Base-by-base conservation (phyloP, 1,284 basidiomycete species). In the Ustilago lituana region DNA sequence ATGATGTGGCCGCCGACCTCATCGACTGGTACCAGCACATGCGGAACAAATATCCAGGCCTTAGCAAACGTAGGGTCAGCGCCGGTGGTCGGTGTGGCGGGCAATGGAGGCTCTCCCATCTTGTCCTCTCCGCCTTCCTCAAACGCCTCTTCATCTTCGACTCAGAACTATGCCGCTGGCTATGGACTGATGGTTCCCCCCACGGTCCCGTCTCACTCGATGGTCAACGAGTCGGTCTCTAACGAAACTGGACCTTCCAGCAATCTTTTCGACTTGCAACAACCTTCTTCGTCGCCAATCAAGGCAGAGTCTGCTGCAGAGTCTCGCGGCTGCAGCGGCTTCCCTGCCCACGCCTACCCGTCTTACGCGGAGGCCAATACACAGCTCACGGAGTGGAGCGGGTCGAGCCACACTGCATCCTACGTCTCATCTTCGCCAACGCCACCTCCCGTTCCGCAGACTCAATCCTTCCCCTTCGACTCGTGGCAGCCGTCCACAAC, bases 101-200 rank as follows among this genome's bases (percentile, higher is more conserved):
- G 29, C 32, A 53, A 38, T 29, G 22, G 23, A 10, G 47, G 47
- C 36, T 62, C 59, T 9, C 62, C 62, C 2, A 55, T 65, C 43
- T 17, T 65, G 14, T 65, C 62, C 0, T 65, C 62, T n/a, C 56
- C 62, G 2, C 56, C 62, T 1, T 65, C 62, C 3, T 65, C 62
- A 12, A 65, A 59, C 41, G 46, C 55, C 4, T 65, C 62, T 8
- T 50, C 60, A 5, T 52, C 55, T 6, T 65, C 51, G 19, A 32
- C 43, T n/a, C 55, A 65, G 22, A 59, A 26, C 23, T 54, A 53
- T 14, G 43, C 54, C 9, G 36, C 52, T n/a, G 23, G 31, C 29
- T 55, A 53, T 23, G 45, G 19, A 5, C 24, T 65, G 15, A 55
- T 65, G 62, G 56, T 65, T 15, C 62, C 62, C 5, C 62, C 62